A percentile compares a stretch with the other conserved stretches of the same genome.
Evolutionary conservation across 2,329 filamentous ascomycete species (phyloP).

Genomic region (Acrocalymma vagum): DNA sequence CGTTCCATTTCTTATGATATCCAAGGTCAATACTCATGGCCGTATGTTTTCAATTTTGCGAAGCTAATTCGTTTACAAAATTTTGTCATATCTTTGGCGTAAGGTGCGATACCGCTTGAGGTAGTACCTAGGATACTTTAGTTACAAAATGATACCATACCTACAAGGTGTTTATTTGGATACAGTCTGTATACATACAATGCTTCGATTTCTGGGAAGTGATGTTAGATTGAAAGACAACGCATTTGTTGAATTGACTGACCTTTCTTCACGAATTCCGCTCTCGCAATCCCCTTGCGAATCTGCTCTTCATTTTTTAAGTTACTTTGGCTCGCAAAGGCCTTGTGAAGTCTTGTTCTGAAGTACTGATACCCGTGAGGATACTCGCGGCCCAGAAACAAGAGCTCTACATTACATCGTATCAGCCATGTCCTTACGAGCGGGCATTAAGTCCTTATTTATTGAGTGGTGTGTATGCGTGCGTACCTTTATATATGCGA

Average conservation of each 20-base stretch:
- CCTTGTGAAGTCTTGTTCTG: constrained; percentile 79
- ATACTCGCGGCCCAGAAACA: constrained; percentile 86
- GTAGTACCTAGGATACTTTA: constrained; percentile 73
- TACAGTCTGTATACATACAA: constrained; percentile 83
- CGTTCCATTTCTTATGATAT: constrained; percentile 36
- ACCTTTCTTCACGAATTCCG: constrained; percentile 94
- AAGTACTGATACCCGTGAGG: constrained; percentile 87
- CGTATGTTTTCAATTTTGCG: constrained; percentile 12
- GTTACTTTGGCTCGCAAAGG: constrained; percentile 79
- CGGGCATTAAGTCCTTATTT: neutral
- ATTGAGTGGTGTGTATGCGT: too few species aligned
- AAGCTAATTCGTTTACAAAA: constrained; percentile 17
- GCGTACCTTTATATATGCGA: constrained; percentile 84
- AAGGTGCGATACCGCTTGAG: constrained; percentile 89
- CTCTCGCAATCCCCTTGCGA: constrained; percentile 75
- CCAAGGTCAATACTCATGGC: constrained; percentile 22
- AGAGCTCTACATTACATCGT: constrained; percentile 72
- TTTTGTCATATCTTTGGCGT: constrained; percentile 76
- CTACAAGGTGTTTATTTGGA: too few species aligned
- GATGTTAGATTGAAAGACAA: too few species aligned
- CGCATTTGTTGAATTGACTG: constrained; percentile 20
- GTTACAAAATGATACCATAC: constrained; percentile 5
- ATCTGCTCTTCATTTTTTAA: constrained; percentile 80
- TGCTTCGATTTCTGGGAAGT: constrained; percentile 83
- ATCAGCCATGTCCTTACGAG: constrained; percentile 2